phyloP scores from a whole-genome alignment of 73 alveolate species.

The Tetrahymena thermophila region DNA sequence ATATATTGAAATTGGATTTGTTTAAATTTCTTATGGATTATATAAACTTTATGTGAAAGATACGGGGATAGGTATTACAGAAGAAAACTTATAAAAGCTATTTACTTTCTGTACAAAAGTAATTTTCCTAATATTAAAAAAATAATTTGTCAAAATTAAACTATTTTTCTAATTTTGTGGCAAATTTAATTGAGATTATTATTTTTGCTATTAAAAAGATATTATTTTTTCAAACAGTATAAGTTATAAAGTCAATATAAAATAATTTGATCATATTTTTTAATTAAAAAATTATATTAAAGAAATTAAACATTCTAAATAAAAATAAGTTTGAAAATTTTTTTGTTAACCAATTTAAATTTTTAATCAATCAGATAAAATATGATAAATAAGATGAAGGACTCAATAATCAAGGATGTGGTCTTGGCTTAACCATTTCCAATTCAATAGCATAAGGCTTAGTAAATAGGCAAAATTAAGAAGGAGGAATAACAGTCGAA shows the following conservation, averaged over 20 bases:
- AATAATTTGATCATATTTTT: no score
- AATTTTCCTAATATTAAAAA: background rate
- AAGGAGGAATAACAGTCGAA: background rate
- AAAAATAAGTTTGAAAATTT: no score
- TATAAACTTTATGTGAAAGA: conserved; percentile 21
- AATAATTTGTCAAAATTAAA: no score
- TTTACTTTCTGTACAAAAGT: background rate
- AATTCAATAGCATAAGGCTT: background rate
- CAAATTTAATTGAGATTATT: no score
- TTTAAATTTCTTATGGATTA: background rate
- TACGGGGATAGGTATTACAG: conserved; percentile 27
- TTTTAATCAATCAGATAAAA: background rate
- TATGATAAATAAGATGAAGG: background rate
- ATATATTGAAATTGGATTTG: background rate
- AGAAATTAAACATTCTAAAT: no score
- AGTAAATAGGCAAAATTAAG: background rate
- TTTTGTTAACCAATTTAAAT: no score
- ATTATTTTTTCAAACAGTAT: no score
- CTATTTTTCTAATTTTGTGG: no score
- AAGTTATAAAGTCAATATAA: no score
- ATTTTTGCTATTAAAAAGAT: no score
- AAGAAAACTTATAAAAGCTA: background rate
- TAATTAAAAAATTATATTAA: no score
- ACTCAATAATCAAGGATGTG: background rate
- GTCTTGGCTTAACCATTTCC: background rate